Evolutionary conservation across 2,329 filamentous ascomycete species (phyloP).

Genomic region (Aspergillus alliaceus): DNA sequence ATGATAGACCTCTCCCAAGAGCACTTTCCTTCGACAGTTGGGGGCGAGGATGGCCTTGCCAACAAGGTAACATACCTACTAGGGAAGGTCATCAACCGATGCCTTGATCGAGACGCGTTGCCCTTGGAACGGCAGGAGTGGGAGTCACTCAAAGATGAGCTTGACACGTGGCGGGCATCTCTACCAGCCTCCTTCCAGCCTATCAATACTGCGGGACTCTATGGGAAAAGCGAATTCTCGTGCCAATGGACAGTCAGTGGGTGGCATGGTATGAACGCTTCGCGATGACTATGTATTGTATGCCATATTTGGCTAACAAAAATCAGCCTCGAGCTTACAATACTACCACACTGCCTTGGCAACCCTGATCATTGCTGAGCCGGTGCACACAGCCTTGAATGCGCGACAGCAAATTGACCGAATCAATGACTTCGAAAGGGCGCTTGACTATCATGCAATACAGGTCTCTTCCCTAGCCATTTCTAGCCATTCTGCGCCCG

Average conservation of each 20-base stretch:
- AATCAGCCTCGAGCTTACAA: constrained; percentile 44
- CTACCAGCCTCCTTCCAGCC: constrained; percentile 33
- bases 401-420: constrained; percentile 17
- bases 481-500: constrained; percentile 43
- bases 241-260: constrained; percentile 43
- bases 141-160: constrained; percentile 16
- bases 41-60: constrained; percentile 34
- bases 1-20: constrained; percentile 41
- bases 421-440: constrained; percentile 3
- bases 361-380: constrained; percentile 29
- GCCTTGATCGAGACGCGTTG: constrained; percentile 23
- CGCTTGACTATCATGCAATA: constrained; percentile 37
- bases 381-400: constrained; percentile 3
- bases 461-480: constrained; percentile 49
- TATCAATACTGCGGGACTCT: constrained; percentile 22
- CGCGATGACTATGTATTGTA: background rate
- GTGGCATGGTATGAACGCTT: constrained; percentile 43
- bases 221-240: constrained; percentile 31
- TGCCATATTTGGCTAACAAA: background rate
- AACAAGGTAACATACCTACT: constrained; percentile 47
- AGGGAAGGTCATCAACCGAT: constrained; percentile 45
- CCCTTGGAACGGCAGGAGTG: constrained; percentile 8
- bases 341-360: constrained; percentile 42
- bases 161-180: constrained; percentile 31
- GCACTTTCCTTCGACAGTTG: constrained; percentile 13